Conservation (phyloP, 1,139 yeast species). For the Zygosaccharomyces sapae region DNA sequence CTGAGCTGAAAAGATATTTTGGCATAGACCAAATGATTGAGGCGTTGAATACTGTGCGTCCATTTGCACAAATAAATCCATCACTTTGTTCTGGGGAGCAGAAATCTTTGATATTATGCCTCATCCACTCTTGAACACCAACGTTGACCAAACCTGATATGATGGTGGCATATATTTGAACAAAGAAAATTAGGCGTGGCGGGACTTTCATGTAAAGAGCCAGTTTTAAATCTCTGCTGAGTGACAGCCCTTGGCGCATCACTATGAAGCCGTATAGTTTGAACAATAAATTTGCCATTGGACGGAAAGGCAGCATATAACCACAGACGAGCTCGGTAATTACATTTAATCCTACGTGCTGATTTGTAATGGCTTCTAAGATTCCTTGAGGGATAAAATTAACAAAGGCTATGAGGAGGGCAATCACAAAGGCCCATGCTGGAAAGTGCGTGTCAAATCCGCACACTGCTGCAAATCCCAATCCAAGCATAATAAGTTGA, state of each 20-base stretch:
- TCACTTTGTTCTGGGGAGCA: slow-evolving; percentile 41
- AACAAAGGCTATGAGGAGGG: slow-evolving; percentile 36
- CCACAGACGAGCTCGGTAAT: slow-evolving; percentile 40
- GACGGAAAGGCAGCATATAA: slow-evolving; percentile 38
- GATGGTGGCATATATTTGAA: slow-evolving; percentile 45
- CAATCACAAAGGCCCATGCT: slow-evolving; percentile 40
- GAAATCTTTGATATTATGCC: slow-evolving; percentile 38
- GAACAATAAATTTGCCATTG: slow-evolving; percentile 39
- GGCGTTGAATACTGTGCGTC: slow-evolving; percentile 43
- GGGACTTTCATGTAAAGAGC: slow-evolving; percentile 53
- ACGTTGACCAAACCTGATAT: slow-evolving; percentile 41
- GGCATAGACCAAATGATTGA: slow-evolving; percentile 53
- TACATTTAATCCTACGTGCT: slow-evolving; percentile 42
- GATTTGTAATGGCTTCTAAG: slow-evolving; percentile 41
- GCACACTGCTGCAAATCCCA: slow-evolving; percentile 37
- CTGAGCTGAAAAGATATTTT: slow-evolving; percentile 41
- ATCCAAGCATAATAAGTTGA: slow-evolving; percentile 35
- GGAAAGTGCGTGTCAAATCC: slow-evolving; percentile 38
- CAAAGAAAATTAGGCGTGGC: slow-evolving; percentile 45
- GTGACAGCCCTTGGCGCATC: slow-evolving; percentile 51
- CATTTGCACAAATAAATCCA: slow-evolving; percentile 41
- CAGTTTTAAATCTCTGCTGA: slow-evolving; percentile 52
- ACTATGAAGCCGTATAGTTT: slow-evolving; percentile 45
- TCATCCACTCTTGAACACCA: slow-evolving; percentile 38
- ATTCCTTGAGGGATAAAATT: slow-evolving; percentile 41